Evolutionary conservation across 2,329 filamentous ascomycete genomes (phyloP).

Genomic region (Arthrinium puccinioides): DNA sequence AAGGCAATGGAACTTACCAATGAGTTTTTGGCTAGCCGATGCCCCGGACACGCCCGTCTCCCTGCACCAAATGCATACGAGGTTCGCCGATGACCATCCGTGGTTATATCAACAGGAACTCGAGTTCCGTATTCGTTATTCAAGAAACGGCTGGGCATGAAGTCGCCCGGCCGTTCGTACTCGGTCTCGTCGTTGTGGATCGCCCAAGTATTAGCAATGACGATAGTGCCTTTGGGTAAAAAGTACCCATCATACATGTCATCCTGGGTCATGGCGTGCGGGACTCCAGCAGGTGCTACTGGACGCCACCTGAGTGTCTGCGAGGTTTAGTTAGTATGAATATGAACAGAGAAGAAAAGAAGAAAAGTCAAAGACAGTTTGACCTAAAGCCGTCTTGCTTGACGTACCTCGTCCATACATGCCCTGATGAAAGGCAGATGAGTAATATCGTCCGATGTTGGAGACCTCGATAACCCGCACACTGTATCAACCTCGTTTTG

Average conservation of each 20-base stretch:
- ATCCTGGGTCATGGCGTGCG: constrained; percentile 28
- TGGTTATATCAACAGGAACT: neutral
- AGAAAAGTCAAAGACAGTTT: no score
- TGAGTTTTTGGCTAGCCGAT: neutral
- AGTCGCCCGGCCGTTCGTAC: constrained; percentile 20
- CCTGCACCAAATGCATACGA: neutral
- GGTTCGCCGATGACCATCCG: neutral
- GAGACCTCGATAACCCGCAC: neutral
- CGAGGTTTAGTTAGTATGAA: neutral
- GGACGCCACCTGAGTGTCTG: constrained; percentile 38
- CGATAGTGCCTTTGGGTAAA: constrained; percentile 34
- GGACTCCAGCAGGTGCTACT: constrained; percentile 26
- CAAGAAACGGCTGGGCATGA: neutral
- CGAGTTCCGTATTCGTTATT: neutral
- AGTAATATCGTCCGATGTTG: neutral
- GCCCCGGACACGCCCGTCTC: neutral
- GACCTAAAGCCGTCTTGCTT: no score
- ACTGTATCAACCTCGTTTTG: constrained; percentile 30
- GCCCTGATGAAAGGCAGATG: constrained; percentile 1
- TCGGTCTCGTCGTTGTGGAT: constrained; percentile 27
- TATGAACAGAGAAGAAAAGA: neutral
- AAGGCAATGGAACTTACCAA: no score
- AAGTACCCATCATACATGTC: constrained; percentile 27
- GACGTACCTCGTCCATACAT: neutral
- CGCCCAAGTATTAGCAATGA: constrained; percentile 34